Evolutionary conservation across 2,329 filamentous ascomycete species (phyloP).

Genomic region (Cadophora malorum): DNA sequence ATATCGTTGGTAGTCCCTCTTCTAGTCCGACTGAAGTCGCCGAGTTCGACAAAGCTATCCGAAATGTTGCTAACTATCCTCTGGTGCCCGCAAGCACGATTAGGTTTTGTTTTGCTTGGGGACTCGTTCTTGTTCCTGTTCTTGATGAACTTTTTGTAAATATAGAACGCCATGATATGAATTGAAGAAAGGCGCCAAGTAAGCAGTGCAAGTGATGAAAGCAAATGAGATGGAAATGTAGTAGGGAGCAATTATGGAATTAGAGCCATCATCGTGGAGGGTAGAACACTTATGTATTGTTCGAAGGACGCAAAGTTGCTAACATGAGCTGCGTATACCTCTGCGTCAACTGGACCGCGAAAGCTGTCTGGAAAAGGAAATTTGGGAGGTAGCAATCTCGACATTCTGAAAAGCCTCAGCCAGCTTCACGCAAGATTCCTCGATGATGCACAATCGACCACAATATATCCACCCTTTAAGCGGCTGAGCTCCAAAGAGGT

Average conservation of each 20-base stretch:
- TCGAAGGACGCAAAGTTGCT: neutral
- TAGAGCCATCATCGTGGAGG: neutral
- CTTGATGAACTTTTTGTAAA: conserved; percentile 33
- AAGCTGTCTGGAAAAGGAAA: neutral
- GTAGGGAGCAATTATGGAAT: neutral
- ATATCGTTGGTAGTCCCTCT: neutral
- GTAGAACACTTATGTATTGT: neutral
- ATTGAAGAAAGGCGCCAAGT: neutral
- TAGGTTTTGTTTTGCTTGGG: conserved; percentile 4
- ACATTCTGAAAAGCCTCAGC: neutral
- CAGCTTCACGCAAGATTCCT: neutral
- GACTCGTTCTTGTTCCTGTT: conserved; percentile 22
- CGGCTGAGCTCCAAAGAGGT: neutral
- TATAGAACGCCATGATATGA: conserved; percentile 25
- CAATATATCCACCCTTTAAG: neutral
- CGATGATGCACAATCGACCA: neutral
- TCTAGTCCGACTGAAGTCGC: neutral
- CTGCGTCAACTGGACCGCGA: neutral
- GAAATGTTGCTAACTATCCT: conserved; percentile 17
- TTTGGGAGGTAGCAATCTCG: conserved; percentile 7
- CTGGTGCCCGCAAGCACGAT: conserved; percentile 30
- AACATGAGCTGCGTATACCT: neutral
- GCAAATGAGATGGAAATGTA: neutral
- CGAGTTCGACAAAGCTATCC: conserved; percentile 19
- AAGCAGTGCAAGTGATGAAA: neutral